Base-by-base conservation (phyloP, 805 yeast genomes). In the Lipomyces chichibuensis region DNA sequence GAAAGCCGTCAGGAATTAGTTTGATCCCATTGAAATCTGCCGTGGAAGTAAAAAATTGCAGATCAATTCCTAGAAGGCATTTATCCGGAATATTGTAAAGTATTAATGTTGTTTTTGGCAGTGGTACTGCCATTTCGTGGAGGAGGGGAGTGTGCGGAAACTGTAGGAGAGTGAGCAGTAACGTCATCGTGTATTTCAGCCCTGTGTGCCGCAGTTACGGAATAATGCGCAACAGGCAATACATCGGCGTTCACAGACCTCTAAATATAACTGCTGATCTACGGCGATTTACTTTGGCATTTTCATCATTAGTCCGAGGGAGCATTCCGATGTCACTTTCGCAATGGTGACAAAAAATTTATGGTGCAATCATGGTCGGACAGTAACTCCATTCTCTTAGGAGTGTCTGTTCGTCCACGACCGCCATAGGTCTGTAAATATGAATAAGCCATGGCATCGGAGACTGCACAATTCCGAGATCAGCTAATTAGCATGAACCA, bases 21-120 rank as follows among this genome's bases (percentile, higher is more conserved):
- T 85, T 86, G 69, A 88, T 80, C 0, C 91, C 91, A 65, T 75
- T 78, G 29, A 84, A 77, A 1, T 76, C 64, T 9, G 75, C 66
- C 32, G 79, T 81, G 8, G 83, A 73, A 46, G 77, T 78, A 77
- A 85, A 84, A 73, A 83, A 84, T 66, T 80, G 83, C 25, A 82
- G 73, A 67, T 85, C 88, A 32, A 85, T 80, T 0, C 88, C 88
- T 0, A 79, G 73, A 0, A 78, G 67, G 77, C 80, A 78, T n/a
- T 69, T 75, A 3, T 68, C 60, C 0, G 84, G 83, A 1, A 80
- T 60, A 51, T 76, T 75, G 29, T 71, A 59, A 49, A 78, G 72
- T 0, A 80, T 66, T 0, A 80, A 69, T 0, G 79, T 76, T 1
- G 76, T 71, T 37, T 63, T 59, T 2, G 78, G 78, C 0, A 79